Percentiles rank a stretch among this genome's conserved stretches.
phyloP scores from a whole-genome alignment of 2,329 filamentous ascomycete species.

The Trichoderma koningii region DNA sequence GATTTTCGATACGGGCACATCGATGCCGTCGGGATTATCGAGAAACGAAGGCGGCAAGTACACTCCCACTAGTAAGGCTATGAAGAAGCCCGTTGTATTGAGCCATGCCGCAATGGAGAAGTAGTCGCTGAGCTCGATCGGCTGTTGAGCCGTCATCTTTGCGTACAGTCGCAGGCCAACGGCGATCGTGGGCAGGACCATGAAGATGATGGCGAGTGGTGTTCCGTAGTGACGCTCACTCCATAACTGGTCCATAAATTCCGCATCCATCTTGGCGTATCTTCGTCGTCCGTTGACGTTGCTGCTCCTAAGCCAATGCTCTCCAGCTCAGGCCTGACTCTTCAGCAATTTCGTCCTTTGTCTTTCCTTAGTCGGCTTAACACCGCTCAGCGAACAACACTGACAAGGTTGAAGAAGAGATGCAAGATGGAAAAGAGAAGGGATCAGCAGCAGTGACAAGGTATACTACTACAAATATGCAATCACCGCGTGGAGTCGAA shows the following conservation, averaged over 20 bases:
- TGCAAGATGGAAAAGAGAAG: slow-evolving; percentile 15
- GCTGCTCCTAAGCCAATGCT: slow-evolving; percentile 5
- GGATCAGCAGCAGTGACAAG: slow-evolving; percentile 21
- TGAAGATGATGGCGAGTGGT: slow-evolving; percentile 19
- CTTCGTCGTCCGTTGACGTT: not conserved
- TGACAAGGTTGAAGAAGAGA: slow-evolving; percentile 6
- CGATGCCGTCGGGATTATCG: slow-evolving; percentile 19
- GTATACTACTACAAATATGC: slow-evolving; percentile 17
- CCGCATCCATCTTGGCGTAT: slow-evolving; percentile 17
- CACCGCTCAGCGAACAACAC: not conserved
- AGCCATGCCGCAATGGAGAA: slow-evolving; percentile 17
- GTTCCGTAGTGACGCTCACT: slow-evolving; percentile 22
- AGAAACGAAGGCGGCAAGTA: slow-evolving; percentile 15
- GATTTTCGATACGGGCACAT: slow-evolving; percentile 17
- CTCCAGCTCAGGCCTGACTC: not conserved
- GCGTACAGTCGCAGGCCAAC: slow-evolving; percentile 17
- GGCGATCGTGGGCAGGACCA: slow-evolving; percentile 13
- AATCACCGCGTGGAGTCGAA: slow-evolving; percentile 9
- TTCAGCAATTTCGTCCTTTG: not conserved
- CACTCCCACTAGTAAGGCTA: slow-evolving; percentile 9
- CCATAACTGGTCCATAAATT: slow-evolving; percentile 21
- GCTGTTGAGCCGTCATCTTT: slow-evolving; percentile 19
- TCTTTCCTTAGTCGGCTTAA: not conserved
- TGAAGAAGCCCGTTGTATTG: slow-evolving; percentile 7
- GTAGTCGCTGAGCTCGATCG: slow-evolving; percentile 17